Evolutionary conservation across 208 protist species (phyloP), one percentile per base, ranked within the genome.

Genomic region (Acanthamoeba divionensis): DNA sequence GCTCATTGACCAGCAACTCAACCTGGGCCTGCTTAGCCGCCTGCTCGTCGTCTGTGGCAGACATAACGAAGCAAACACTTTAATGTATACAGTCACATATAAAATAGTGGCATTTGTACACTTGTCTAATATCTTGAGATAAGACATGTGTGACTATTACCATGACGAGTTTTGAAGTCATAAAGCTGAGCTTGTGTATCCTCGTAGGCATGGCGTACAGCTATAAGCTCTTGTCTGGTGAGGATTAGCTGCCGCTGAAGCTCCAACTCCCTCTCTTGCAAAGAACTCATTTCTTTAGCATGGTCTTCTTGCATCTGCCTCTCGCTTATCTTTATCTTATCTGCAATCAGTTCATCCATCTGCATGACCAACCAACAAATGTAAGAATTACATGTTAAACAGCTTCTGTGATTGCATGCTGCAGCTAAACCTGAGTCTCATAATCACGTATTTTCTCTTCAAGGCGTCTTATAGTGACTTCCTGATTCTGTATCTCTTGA

Each of bases 401-500:
- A 60, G 52, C 52, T 24, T 60, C 18, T 18, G n/a, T 18, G n/a
- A 60, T 24, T 24, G 52, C 18, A n/a, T 24, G n/a, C 18, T 18
- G n/a, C 18, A 60, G n/a, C 18, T 18, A 60, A n/a, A 60, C 52
- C 52, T 60, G 13, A 13, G 15, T n/a, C 54, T 93, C 77, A 44
- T 91, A 91, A 0, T 92, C 90, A 29, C 83, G 85, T 1, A 93
- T 31, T 33, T 92, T 73, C 38, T 92, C 90, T 44, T 93, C 90
- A 10, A 93, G 77, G 47, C 66, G 33, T 8, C 92, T 9, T 24
- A 93, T 91, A 2, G 92, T 93, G 0, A 93, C 92, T 2, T 91
- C 92, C 60, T 93, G 92, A 31, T 92, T 92, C 50, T 93, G 50
- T 21, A 93, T 66, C 47, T 93, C 92, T 41, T 83, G 87, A 69